Conservation (phyloP, 495 filamentous ascomycete species). For the Penicillium macrosclerotiorum region DNA sequence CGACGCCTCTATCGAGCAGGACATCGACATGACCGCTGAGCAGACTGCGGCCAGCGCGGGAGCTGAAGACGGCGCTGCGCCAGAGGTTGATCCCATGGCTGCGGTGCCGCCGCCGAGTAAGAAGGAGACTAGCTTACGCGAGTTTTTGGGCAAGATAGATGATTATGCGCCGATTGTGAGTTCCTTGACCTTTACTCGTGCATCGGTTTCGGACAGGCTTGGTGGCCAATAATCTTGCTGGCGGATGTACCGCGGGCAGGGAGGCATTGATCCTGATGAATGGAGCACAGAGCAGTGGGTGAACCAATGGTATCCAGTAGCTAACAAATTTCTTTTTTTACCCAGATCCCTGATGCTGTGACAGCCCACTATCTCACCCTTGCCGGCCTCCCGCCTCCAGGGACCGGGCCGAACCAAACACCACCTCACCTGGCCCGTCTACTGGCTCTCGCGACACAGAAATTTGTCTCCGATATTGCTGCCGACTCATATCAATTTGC, state of each 20-base stretch:
- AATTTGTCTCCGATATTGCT: constrained; percentile 96
- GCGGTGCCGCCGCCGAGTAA: constrained; percentile 59
- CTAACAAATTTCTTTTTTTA: constrained; percentile 21
- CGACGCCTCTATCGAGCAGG: constrained; percentile 42
- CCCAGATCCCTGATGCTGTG: constrained; percentile 95
- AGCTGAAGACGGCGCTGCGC: constrained; percentile 14
- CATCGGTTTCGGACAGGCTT: no score
- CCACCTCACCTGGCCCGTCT: constrained; percentile 87
- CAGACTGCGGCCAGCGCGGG: constrained; percentile 15
- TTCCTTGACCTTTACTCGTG: constrained; percentile 8
- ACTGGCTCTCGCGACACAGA: constrained; percentile 92
- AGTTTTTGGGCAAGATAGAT: constrained; percentile 94
- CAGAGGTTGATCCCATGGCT: constrained; percentile 30
- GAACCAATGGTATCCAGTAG: neutral
- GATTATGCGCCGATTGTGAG: constrained; percentile 96
- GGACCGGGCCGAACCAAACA: constrained; percentile 74
- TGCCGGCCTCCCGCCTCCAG: constrained; percentile 86
- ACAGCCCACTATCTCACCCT: constrained; percentile 97
- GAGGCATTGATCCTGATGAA: no score
- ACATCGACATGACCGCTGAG: constrained; percentile 43
- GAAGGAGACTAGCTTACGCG: constrained; percentile 86
- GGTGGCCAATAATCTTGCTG: no score
- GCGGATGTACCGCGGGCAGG: no score
- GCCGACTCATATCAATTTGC: constrained; percentile 97
- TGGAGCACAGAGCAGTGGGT: no score